Evolutionary conservation across 2,329 filamentous ascomycete species (phyloP), one percentile per base, ranked within the genome.

Genomic region (Didymella segeticola): DNA sequence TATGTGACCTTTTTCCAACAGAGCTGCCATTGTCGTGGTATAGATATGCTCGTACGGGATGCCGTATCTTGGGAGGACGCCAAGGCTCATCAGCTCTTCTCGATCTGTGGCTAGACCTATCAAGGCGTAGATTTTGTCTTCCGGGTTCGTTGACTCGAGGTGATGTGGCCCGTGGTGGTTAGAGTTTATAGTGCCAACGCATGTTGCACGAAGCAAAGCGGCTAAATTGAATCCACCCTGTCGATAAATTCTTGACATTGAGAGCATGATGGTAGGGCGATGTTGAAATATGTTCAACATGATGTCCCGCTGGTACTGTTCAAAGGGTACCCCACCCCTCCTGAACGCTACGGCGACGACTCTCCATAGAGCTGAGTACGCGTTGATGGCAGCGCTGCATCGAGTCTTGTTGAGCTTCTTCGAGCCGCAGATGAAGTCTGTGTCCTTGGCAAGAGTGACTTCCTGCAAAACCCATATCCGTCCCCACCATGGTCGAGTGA

Each of bases 381-480:
- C 43, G 26, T 57, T 46, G 22, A 52, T 26, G 20, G 31, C 29
- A 39, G 57, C 57, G 23, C 34, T 38, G 26, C 25, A 55, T 34
- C 57, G 29, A 15, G 36, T 10, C 43, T 25, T 10, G 43, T 25
- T 14, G 17, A 62, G 47, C 14, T 4, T 36, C 14, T 56, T 55
- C 2, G 51, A 17, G 15, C 61, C 58, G 22, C 61, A 34, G 56
- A 39, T 26, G 20, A 58, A 47, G 1, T 58, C 23, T 12, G 45
- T 33, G 12, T 48, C 19, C 17, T 43, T 26, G 15, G 61, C 34
- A 31, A 64, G 47, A 26, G 57, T 46, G 8, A 60, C 42, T 36
- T 64, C 61, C 23, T 64, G 61, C 6, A 64, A 43, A 29, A 60
- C 52, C 61, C 58, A 64, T 4, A 64, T 38, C 26, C 61, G 41